Conservation (phyloP, 495 filamentous ascomycete species). For the Stereocaulon alpinum region DNA sequence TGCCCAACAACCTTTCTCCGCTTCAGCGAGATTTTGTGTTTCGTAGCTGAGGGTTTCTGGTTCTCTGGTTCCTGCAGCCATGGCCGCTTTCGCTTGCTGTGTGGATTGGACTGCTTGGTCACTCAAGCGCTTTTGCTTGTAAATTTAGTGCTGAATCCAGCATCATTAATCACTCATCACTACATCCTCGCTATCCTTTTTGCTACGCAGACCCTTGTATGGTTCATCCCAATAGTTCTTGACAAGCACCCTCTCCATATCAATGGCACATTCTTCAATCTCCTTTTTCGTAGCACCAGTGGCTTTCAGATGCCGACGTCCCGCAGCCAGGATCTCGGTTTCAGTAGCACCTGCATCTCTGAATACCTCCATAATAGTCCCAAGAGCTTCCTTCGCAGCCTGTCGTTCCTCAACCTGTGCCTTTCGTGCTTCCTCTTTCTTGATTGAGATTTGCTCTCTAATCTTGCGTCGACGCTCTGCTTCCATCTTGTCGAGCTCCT, state of each 20-base stretch:
- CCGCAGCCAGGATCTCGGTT: neutral
- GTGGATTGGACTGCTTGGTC: too few species aligned
- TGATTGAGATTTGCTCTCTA: neutral
- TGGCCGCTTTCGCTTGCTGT: too few species aligned
- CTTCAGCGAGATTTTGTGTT: too few species aligned
- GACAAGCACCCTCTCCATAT: neutral
- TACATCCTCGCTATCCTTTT: too few species aligned
- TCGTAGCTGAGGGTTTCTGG: too few species aligned
- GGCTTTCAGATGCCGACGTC: neutral
- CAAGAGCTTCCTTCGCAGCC: neutral
- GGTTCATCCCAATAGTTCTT: too few species aligned
- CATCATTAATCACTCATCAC: too few species aligned
- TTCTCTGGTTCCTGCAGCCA: too few species aligned
- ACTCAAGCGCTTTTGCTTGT: too few species aligned
- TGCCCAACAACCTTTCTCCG: too few species aligned
- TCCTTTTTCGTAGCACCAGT: neutral
- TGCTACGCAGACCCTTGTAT: too few species aligned
- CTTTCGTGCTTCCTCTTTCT: neutral
- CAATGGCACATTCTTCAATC: neutral
- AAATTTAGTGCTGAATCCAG: too few species aligned
- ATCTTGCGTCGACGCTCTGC: neutral
- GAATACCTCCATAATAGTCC: neutral
- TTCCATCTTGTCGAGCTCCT: constrained; percentile 7
- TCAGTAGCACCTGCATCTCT: neutral
- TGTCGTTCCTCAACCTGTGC: neutral